Evolutionary conservation across 768 basidiomycete species (phyloP).

Genomic region (Filobasidium floriforme): DNA sequence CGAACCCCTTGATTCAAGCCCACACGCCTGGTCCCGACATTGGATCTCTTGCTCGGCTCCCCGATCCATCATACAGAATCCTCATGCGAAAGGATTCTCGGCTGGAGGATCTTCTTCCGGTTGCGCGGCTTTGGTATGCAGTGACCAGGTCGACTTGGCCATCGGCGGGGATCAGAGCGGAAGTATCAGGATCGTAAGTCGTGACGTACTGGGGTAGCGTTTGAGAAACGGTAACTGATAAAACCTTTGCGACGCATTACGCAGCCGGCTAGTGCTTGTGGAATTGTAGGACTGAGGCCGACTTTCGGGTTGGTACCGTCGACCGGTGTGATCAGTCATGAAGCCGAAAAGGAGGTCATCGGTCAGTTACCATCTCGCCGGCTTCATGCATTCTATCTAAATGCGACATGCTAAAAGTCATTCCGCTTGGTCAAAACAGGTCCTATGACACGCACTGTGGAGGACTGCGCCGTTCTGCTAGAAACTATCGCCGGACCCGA

Average conservation of each 20-base stretch:
- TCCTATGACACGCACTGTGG: conserved; percentile 43
- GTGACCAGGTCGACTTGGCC: conserved; percentile 48
- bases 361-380: conserved; percentile 27
- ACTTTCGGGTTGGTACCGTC: conserved; percentile 51
- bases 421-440: neutral
- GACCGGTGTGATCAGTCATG: conserved; percentile 49
- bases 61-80: conserved; percentile 49
- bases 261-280: conserved; percentile 49
- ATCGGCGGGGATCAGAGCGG: conserved; percentile 53
- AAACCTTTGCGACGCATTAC: no score
- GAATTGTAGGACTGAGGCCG: conserved; percentile 49
- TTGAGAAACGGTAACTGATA: no score
- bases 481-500: conserved; percentile 50
- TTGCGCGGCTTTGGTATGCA: conserved; percentile 48
- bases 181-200: conserved; percentile 46
- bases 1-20: neutral
- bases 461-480: conserved; percentile 48
- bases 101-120: conserved; percentile 50
- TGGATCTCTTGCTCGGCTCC: conserved; percentile 46
- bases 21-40: conserved; percentile 45
- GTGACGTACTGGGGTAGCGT: no score
- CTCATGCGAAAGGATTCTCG: conserved; percentile 48
- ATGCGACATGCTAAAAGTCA: neutral
- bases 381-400: neutral
- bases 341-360: conserved; percentile 48